A percentile compares a stretch with the other conserved stretches of the same genome.
phyloP scores from a whole-genome alignment of 768 basidiomycete species.

The Psilocybe azurescens region DNA sequence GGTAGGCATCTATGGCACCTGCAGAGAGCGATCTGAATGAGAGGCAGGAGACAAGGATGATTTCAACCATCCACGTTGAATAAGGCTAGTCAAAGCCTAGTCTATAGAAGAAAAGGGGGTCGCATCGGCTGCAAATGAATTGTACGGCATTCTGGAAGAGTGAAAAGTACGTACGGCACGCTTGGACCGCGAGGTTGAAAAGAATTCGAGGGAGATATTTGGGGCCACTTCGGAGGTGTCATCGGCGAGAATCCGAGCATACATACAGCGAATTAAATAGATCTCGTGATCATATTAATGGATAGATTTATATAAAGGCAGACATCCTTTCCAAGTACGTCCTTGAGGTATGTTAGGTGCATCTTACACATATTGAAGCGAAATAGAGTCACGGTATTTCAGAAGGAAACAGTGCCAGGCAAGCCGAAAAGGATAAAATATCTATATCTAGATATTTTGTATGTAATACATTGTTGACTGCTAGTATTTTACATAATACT shows the following conservation, averaged over 20 bases:
- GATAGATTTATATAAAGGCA: no score
- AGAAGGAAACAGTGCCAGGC: no score
- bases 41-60: neutral
- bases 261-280: neutral
- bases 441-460: no score
- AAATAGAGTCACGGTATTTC: no score
- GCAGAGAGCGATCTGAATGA: neutral
- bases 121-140: neutral
- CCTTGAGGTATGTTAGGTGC: no score
- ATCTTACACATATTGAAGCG: no score
- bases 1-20: neutral
- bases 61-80: neutral
- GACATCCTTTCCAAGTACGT: neutral
- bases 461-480: no score
- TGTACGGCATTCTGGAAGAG: constrained; percentile 1
- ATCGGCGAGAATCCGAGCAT: constrained; percentile 8
- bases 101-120: constrained; percentile 1
- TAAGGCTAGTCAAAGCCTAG: constrained; percentile 1
- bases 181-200: constrained; percentile 5
- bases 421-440: no score
- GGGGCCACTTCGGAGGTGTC: constrained; percentile 7
- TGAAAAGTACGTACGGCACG: constrained; percentile 1
- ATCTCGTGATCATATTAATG: neutral
- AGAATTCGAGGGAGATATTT: constrained; percentile 11
- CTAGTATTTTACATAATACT: neutral